Evolutionary conservation across 1,139 yeast species (phyloP).

Genomic region (Yamadazyma songkhlaensis): DNA sequence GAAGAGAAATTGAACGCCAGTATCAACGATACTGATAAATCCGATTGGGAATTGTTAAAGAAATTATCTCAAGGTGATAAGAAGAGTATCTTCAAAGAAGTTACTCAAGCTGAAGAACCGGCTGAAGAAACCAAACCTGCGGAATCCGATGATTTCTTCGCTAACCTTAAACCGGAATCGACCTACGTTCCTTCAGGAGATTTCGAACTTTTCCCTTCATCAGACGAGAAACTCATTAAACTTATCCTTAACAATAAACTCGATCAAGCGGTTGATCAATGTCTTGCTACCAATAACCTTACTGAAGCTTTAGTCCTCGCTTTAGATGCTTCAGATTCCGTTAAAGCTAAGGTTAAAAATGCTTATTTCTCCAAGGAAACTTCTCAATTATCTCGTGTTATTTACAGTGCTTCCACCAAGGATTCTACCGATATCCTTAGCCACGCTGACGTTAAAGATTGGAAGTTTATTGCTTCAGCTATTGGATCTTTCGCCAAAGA

Average conservation of each 20-base stretch:
- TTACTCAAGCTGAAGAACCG: constrained; percentile 16
- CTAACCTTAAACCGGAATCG: constrained; percentile 1
- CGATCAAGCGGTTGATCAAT: constrained; percentile 64
- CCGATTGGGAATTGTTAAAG: constrained; percentile 77
- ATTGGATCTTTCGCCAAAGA: constrained; percentile 57
- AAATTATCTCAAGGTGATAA: constrained; percentile 54
- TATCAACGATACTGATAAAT: constrained; percentile 43
- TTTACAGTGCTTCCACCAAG: constrained; percentile 61
- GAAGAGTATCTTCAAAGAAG: constrained; percentile 26
- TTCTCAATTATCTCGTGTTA: constrained; percentile 66
- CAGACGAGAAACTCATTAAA: constrained; percentile 45
- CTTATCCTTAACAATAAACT: constrained; percentile 63
- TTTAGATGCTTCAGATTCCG: constrained; percentile 59
- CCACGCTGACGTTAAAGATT: constrained; percentile 72
- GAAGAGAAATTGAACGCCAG: constrained; percentile 46
- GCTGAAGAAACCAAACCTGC: too few species aligned
- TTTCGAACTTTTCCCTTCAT: constrained; percentile 33
- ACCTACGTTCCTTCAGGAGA: constrained; percentile 44
- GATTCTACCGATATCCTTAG: constrained; percentile 71
- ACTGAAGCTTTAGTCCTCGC: constrained; percentile 84
- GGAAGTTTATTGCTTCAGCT: constrained; percentile 81
- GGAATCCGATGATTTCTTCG: too few species aligned
- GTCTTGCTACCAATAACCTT: constrained; percentile 62
- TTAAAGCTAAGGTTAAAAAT: constrained; percentile 66
- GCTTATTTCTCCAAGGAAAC: constrained; percentile 66